Conservation (phyloP, 768 basidiomycete genomes). For the Boletus eberwhitei region DNA sequence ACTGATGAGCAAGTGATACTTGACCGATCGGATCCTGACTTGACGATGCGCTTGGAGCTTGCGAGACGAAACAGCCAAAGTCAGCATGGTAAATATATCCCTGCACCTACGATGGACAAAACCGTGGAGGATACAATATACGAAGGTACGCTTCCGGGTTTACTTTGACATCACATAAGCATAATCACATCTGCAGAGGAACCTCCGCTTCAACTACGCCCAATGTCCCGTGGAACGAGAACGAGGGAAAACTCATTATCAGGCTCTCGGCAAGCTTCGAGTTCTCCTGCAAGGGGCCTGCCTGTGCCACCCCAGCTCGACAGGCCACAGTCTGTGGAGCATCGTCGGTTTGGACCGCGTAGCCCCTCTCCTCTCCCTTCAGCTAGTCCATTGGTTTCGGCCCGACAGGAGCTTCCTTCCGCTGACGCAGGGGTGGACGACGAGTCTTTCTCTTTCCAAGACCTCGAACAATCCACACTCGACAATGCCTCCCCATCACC, state of each 20-base stretch:
- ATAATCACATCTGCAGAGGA: slow-evolving; percentile 43
- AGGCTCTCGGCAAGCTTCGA: slow-evolving; percentile 46
- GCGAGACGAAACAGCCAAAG: slow-evolving; percentile 82
- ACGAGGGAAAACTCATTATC: slow-evolving; percentile 40
- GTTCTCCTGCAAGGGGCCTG: slow-evolving; percentile 34
- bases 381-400: slow-evolving; percentile 34
- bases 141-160: slow-evolving; percentile 52
- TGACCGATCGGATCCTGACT: slow-evolving; percentile 72
- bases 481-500: slow-evolving; percentile 40
- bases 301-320: slow-evolving; percentile 38
- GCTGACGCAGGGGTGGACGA: slow-evolving; percentile 45
- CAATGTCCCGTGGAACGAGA: slow-evolving; percentile 51
- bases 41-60: slow-evolving; percentile 73
- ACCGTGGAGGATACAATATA: slow-evolving; percentile 68
- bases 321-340: slow-evolving; percentile 50
- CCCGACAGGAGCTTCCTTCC: slow-evolving; percentile 36
- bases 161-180: slow-evolving; percentile 3
- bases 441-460: slow-evolving; percentile 34
- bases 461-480: slow-evolving; percentile 25
- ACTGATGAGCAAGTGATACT: slow-evolving; percentile 39
- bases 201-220: slow-evolving; percentile 51
- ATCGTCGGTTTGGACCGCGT: slow-evolving; percentile 71
- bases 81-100: slow-evolving; percentile 51
- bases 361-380: slow-evolving; percentile 67
- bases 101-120: slow-evolving; percentile 40